Conservation (phyloP, 768 basidiomycete species). For the Pleurotus tuber-regium region DNA sequence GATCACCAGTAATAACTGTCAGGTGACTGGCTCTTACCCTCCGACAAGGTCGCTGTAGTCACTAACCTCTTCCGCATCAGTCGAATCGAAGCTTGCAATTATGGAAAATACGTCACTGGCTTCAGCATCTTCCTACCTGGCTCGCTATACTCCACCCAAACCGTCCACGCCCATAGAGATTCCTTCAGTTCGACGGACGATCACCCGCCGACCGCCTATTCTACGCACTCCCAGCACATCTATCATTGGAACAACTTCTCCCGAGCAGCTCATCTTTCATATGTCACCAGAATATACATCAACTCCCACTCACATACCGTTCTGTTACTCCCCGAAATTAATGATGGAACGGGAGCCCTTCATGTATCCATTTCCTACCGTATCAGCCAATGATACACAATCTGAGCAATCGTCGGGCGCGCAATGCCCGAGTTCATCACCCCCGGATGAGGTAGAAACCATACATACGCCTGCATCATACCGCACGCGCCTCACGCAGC, state of each 20-base stretch:
- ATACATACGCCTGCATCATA: background rate
- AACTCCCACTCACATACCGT: too few species aligned
- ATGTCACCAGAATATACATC: slow-evolving; percentile 14
- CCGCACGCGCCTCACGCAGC: background rate
- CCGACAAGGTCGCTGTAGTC: slow-evolving; percentile 5
- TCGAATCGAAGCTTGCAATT: background rate
- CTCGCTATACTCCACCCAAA: slow-evolving; percentile 18
- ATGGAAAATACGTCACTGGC: slow-evolving; percentile 3
- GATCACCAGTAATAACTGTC: too few species aligned
- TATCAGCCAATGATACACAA: slow-evolving; percentile 13
- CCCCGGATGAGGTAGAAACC: slow-evolving; percentile 5
- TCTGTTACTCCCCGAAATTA: slow-evolving; percentile 17
- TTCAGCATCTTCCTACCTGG: slow-evolving; percentile 7
- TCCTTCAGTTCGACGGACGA: slow-evolving; percentile 30
- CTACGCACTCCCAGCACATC: slow-evolving; percentile 39
- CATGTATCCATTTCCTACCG: slow-evolving; percentile 37
- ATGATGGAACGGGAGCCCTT: slow-evolving; percentile 30
- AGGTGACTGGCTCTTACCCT: background rate
- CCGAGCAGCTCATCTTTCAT: slow-evolving; percentile 18
- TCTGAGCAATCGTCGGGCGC: slow-evolving; percentile 11
- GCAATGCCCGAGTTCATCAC: slow-evolving; percentile 10
- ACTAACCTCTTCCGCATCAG: background rate
- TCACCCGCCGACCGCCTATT: slow-evolving; percentile 24
- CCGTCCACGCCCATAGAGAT: slow-evolving; percentile 46
- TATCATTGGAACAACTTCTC: slow-evolving; percentile 55